Evolutionary conservation across 257 asterid species (phyloP), one percentile per base, ranked within the genome.

Genomic region (Anisodus acutangulus): DNA sequence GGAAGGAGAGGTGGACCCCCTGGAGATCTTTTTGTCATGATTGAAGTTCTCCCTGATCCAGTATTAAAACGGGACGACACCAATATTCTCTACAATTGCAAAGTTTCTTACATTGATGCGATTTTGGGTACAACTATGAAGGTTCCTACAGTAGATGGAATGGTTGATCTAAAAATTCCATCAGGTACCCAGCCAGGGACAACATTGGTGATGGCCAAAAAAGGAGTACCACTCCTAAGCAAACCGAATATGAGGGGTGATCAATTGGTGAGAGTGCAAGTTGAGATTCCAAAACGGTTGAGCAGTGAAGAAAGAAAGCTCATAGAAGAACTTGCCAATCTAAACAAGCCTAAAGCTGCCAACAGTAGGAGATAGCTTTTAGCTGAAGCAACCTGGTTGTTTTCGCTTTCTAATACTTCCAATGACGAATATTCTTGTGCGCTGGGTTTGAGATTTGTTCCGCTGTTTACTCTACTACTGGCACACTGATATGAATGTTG

Each of bases 161-260:
- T 83, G 87, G 99, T 93, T 0, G 99, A 97, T 82, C 92, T 95
- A 68, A 97, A 91, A 85, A 90, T 97, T 53, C 99, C 99, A 0
- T 80, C 97, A 0, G 99, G 99, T 8, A 94, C 98, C 31, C 99
- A 97, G 83, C 98, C 99, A 0, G 97, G 98, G 66, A 97, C 98
- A 9, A 97, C 98, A 8, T 84, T 97, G 41, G 98, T 97, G 13
- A 95, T 97, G 98, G 98, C 97, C 2, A 93, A 95, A 60, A 97
- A 91, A 45, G 99, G 99, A 0, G 98, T 97, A 8, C 99, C 99
- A 0, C 83, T 69, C 85, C 66, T 97, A 64, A 95, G 93, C 81
- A 93, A 91, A 83, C 91, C 88, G 83, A 95, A 87, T 86, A 92
- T 86, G 98, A 92, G 99, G 87, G 99, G 99, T 4, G 99, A 97